Evolutionary conservation across 495 filamentous ascomycete species (phyloP), one percentile per base, ranked within the genome.

Genomic region (Xylaria curta): DNA sequence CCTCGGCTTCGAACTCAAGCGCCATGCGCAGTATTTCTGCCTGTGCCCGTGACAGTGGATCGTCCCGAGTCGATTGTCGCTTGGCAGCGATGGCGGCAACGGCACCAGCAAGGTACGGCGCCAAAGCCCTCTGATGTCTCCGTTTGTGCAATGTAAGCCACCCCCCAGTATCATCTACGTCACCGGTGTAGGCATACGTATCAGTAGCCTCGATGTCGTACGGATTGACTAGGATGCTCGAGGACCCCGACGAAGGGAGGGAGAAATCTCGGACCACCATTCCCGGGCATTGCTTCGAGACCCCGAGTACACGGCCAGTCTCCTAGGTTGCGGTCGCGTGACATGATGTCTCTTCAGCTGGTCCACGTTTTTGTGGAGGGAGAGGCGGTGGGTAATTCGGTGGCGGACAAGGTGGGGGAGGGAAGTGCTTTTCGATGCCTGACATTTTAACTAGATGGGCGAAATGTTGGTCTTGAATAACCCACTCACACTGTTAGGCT

Each of bases 111-210:
- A 31, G 10, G 10, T 70, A 62, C 15, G 31, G 56, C 3, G 56
- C 53, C 19, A 49, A 46, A 0, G 58, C 68, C 3, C 58, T 59
- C 21, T 24, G 68, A 44, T 70, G 65, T 67, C 28, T 49, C 4
- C 13, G 65, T 13, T 67, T 54, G n/a, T 67, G 44, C 19, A 21
- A 19, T 8, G 44, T 19, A 36, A 70, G 58, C 68, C 68, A 70
- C 28, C 58, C 68, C 6, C 46, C 47, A 3, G 12, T 21, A 36
- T 54, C 36, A 12, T 51, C n/a, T 17, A 44, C 44, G 13, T 21
- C n/a, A 58, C 28, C 46, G 19, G 26, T 13, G 24, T 28, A 19
- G 0, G 21, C 38, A 19, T 4, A 24, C 5, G 13, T 8, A 51
- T 13, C 12, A 33, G 53, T 21, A 17, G 21, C 17, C 36, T 61